phyloP scores from a whole-genome alignment of 345 rosid species.

The Schrenkiella parvula region DNA sequence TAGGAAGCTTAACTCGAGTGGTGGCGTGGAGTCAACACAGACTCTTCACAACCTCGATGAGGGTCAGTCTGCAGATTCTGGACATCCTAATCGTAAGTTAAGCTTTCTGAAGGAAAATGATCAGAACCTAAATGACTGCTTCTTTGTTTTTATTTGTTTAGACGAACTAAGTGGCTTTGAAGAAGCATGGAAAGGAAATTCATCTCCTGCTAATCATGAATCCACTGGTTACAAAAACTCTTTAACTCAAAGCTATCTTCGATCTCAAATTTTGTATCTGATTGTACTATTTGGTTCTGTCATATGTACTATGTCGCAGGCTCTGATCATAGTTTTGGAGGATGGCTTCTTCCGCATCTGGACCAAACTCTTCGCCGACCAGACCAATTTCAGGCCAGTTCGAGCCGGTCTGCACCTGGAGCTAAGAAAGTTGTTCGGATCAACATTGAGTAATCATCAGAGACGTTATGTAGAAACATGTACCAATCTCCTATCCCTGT shows the following conservation, averaged over 20 bases:
- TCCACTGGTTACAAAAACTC: constrained; percentile 9
- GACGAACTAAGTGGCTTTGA: constrained; percentile 67
- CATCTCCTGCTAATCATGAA: constrained; percentile 34
- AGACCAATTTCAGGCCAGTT: constrained; percentile 4
- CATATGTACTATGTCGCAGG: constrained; percentile 7
- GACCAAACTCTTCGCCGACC: background rate
- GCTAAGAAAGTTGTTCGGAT: constrained; percentile 66
- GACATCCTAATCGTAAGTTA: background rate
- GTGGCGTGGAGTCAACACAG: constrained; percentile 73
- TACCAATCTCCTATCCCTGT: background rate
- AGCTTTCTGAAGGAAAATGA: background rate
- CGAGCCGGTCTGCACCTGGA: constrained; percentile 19
- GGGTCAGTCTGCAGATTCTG: constrained; percentile 38
- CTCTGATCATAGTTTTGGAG: constrained; percentile 31
- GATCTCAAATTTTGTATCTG: background rate
- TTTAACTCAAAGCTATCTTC: background rate
- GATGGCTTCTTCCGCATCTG: constrained; percentile 42
- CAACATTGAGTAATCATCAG: constrained; percentile 54
- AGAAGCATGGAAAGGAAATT: constrained; percentile 58
- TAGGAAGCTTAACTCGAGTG: constrained; percentile 65
- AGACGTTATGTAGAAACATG: background rate
- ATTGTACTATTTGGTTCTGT: background rate
- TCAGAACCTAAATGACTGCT: background rate
- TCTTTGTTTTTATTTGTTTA: background rate
- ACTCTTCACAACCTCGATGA: constrained; percentile 69